Evolutionary conservation across 176 grass and related monocot genomes (phyloP), one percentile per base, ranked within the genome.

Genomic region (Tuctoria greenei): DNA sequence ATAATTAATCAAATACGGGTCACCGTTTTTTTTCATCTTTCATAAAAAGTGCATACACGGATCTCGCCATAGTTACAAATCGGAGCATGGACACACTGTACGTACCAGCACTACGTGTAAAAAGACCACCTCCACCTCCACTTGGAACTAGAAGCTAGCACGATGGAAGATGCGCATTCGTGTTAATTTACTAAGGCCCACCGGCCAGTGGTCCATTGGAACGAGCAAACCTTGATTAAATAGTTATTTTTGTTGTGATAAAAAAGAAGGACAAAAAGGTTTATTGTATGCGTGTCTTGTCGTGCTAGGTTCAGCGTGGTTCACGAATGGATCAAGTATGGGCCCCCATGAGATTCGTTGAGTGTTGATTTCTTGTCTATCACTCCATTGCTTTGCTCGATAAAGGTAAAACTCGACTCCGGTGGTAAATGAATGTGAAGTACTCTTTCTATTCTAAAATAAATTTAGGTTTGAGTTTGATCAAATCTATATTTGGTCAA

Each of bases 61-160:
- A 8, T n/a, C 50, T 18, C 12, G 13, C 58, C 58, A 3, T 12
- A 15, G 12, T 6, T 6, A 31, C 11, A 28, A 18, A 18, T 62
- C 60, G 61, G 61, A 15, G 61, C 61, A 3, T 38, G 34, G 31
- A 20, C 31, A 38, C 2, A 10, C 31, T 31, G 31, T 31, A 31
- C 31, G 61, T 64, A 1, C 31, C 61, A 7, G 52, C 52, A 56
- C 52, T 56, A 54, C 49, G 21, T 31, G 31, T 31, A 31, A 1
- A 31, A 31, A 31, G 64, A 46, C 66, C 66, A 67, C 38, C 40
- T 43, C 66, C 66, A 67, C 38, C 40, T 43, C 66, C 42, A 69
- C 66, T 47, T 3, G 8, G 25, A 43, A 13, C 55, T 12, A 24
- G 54, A 57, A 49, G 42, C 0, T 11, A 50, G 44, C 3, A 31